Conservation (phyloP, 371 early-diverging fungal species). For the Saksenaea vasiformis region DNA sequence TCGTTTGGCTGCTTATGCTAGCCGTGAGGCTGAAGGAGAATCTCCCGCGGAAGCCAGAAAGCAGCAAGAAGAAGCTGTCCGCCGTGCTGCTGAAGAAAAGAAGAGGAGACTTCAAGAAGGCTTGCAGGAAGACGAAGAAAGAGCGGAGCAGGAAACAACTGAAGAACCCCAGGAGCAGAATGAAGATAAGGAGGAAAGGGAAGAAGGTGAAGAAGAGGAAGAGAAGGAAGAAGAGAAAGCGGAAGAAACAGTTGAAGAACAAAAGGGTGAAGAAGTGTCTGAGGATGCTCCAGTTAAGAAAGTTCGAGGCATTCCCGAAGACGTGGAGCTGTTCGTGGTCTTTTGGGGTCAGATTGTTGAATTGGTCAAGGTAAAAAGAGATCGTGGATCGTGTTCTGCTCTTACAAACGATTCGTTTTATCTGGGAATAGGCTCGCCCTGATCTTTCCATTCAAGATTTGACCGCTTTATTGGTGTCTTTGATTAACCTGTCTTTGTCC, state of each 20-base stretch:
- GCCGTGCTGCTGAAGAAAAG: conserved; percentile 30
- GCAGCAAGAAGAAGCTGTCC: conserved; percentile 24
- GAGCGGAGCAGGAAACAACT: conserved; percentile 22
- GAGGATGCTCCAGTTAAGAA: conserved; percentile 24
- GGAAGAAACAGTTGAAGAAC: conserved; percentile 20
- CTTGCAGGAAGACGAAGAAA: conserved; percentile 24
- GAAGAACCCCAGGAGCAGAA: conserved; percentile 22
- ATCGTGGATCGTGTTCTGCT: background rate
- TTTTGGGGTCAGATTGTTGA: conserved; percentile 94
- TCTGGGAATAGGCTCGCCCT: conserved; percentile 56
- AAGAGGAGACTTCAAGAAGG: conserved; percentile 29
- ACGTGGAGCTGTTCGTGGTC: conserved; percentile 87
- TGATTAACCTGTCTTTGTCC: conserved; percentile 86
- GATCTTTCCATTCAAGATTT: conserved; percentile 91
- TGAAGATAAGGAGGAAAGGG: conserved; percentile 6
- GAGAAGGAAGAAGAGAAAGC: conserved; percentile 1
- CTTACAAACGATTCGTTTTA: background rate
- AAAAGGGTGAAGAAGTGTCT: conserved; percentile 15
- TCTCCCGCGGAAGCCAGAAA: conserved; percentile 18
- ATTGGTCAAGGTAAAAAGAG: conserved; percentile 75
- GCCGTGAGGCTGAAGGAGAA: conserved; percentile 32
- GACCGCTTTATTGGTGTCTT: conserved; percentile 82
- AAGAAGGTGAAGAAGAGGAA: conserved; percentile 9
- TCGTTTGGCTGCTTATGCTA: conserved; percentile 62
- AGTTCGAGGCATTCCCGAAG: conserved; percentile 78